phyloP scores from a whole-genome alignment of 768 basidiomycete genomes.

The Suillus decipiens region DNA sequence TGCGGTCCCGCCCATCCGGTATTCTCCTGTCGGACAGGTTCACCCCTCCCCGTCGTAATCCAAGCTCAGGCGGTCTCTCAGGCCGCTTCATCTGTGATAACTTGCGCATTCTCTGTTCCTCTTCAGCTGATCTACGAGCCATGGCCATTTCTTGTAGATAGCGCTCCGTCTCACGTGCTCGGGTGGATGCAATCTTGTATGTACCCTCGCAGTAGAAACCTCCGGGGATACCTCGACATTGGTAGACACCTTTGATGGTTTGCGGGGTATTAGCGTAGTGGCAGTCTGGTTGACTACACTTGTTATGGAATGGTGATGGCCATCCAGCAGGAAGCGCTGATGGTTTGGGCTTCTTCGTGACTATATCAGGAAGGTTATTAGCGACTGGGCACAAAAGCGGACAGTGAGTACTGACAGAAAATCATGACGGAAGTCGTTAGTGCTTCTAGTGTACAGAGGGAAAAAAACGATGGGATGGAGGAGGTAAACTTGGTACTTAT shows the following conservation, averaged over 20 bases:
- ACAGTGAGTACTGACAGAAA: slow-evolving; percentile 26
- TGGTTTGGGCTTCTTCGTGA: slow-evolving; percentile 32
- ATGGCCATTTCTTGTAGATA: slow-evolving; percentile 30
- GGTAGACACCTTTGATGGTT: slow-evolving; percentile 32
- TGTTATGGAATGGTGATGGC: slow-evolving; percentile 40
- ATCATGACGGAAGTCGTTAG: slow-evolving; percentile 26
- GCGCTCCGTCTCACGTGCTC: slow-evolving; percentile 34
- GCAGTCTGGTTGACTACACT: slow-evolving; percentile 36
- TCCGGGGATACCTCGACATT: slow-evolving; percentile 34
- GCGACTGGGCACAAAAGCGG: slow-evolving; percentile 1
- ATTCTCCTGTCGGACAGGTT: slow-evolving; percentile 15
- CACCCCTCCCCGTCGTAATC: slow-evolving; percentile 15
- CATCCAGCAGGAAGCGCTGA: slow-evolving; percentile 32
- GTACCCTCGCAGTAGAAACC: slow-evolving; percentile 38
- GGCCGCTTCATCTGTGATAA: slow-evolving; percentile 27
- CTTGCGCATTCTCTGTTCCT: slow-evolving; percentile 33
- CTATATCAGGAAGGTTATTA: slow-evolving; percentile 17
- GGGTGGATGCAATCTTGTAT: slow-evolving; percentile 35
- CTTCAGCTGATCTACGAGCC: slow-evolving; percentile 27
- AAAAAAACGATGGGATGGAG: slow-evolving; percentile 14
- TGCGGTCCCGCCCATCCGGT: slow-evolving; percentile 12
- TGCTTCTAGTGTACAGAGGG: slow-evolving; percentile 10
- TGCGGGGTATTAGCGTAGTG: slow-evolving; percentile 33
- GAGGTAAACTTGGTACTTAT: slow-evolving; percentile 26
- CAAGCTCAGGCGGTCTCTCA: slow-evolving; percentile 28